phyloP scores from a whole-genome alignment of 2,329 filamentous ascomycete genomes.

The Botryotinia narcissicola region DNA sequence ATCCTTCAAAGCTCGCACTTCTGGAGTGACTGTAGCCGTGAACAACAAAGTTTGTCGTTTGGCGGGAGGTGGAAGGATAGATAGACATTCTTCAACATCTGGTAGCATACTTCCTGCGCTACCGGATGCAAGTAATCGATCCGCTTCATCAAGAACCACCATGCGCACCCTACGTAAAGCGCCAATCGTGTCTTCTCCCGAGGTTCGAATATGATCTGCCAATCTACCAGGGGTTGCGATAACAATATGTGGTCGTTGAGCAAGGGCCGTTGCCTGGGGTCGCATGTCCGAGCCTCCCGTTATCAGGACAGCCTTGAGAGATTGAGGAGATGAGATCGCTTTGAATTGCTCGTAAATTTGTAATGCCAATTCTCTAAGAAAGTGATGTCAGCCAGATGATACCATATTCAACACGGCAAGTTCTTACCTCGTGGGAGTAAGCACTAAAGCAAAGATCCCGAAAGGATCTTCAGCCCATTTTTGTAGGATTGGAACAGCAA shows the following conservation, averaged over 20 bases:
- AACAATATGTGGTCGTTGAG: constrained; percentile 81
- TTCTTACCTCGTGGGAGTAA: constrained; percentile 76
- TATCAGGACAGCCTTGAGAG: constrained; percentile 82
- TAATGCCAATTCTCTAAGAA: constrained; percentile 76
- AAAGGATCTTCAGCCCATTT: constrained; percentile 90
- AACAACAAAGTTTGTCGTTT: constrained; percentile 92
- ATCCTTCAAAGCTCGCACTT: constrained; percentile 82
- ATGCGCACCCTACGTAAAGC: constrained; percentile 76
- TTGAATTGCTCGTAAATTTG: constrained; percentile 97
- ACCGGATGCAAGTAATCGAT: constrained; percentile 77
- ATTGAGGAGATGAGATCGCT: constrained; percentile 84
- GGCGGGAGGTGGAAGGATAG: constrained; percentile 70
- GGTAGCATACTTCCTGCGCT: constrained; percentile 21
- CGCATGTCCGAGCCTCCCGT: constrained; percentile 94
- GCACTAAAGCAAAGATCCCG: constrained; percentile 83
- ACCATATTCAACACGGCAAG: neutral
- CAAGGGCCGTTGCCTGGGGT: constrained; percentile 79
- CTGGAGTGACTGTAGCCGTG: constrained; percentile 90
- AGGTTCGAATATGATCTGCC: constrained; percentile 89
- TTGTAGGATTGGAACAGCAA: constrained; percentile 90
- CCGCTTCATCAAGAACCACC: constrained; percentile 94
- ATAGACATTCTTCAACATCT: constrained; percentile 46
- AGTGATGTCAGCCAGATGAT: constrained; percentile 24
- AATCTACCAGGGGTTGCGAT: constrained; percentile 92
- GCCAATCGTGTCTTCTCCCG: constrained; percentile 84